Conservation (phyloP, 768 basidiomycete genomes). For the Tephrocybe sp. region DNA sequence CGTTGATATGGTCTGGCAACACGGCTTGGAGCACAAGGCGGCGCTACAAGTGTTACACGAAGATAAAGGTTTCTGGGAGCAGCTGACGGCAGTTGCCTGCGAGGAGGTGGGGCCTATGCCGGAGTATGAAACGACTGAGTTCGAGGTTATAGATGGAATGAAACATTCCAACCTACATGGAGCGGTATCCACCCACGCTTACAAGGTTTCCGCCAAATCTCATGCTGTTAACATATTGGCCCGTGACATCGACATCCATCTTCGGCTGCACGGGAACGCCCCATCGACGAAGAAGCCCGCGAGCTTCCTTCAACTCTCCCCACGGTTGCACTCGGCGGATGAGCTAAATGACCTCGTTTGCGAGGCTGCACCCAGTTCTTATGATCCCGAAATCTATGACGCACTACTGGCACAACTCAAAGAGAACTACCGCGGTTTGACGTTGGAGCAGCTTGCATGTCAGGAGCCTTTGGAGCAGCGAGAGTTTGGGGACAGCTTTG, state of each 20-base stretch:
- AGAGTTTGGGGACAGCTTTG: slow-evolving; percentile 78
- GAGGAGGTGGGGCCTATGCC: slow-evolving; percentile 76
- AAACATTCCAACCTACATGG: slow-evolving; percentile 59
- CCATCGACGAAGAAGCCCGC: slow-evolving; percentile 46
- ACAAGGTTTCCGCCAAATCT: slow-evolving; percentile 71
- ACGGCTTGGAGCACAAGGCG: slow-evolving; percentile 69
- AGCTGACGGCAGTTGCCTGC: slow-evolving; percentile 60
- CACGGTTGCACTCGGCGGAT: slow-evolving; percentile 60
- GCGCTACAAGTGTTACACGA: slow-evolving; percentile 56
- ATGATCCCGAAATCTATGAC: slow-evolving; percentile 73
- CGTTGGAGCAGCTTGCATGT: slow-evolving; percentile 61
- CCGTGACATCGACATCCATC: slow-evolving; percentile 68
- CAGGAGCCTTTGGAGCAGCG: slow-evolving; percentile 66
- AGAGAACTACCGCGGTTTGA: slow-evolving; percentile 55
- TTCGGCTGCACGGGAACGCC: slow-evolving; percentile 38
- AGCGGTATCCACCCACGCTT: slow-evolving; percentile 60
- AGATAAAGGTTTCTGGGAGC: slow-evolving; percentile 67
- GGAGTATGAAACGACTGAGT: slow-evolving; percentile 58
- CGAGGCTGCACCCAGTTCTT: slow-evolving; percentile 70
- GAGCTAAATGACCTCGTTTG: slow-evolving; percentile 63
- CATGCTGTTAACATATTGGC: slow-evolving; percentile 74
- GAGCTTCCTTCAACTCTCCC: slow-evolving; percentile 60
- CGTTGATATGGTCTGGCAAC: slow-evolving; percentile 77
- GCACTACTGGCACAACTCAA: slow-evolving; percentile 50
- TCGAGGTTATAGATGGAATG: slow-evolving; percentile 45